Evolutionary conservation across 192 early-diverging fungal species (phyloP).

Genomic region (Umbelopsis isabellina): DNA sequence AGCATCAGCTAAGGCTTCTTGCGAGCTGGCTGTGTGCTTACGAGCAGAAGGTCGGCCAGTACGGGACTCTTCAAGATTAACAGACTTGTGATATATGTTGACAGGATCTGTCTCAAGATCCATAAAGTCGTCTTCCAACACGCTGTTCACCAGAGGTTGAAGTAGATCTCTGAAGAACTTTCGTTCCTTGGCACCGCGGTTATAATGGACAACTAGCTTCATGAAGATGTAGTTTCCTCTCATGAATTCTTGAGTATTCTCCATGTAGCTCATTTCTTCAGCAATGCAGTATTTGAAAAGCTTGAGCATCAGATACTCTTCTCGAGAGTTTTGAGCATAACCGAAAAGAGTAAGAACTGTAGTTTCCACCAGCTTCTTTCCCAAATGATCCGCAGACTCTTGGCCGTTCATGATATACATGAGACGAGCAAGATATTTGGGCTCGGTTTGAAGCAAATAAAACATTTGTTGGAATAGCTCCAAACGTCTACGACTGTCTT

Average conservation of each 20-base stretch:
- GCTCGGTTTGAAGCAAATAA: constrained; percentile 97
- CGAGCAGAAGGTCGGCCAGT: constrained; percentile 83
- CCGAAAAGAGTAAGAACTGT: constrained; percentile 93
- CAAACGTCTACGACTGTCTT: constrained; percentile 75
- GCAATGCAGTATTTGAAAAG: constrained; percentile 88
- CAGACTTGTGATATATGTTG: constrained; percentile 83
- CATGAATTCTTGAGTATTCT: constrained; percentile 88
- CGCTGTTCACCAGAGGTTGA: constrained; percentile 77
- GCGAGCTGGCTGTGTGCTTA: constrained; percentile 74
- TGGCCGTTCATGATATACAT: constrained; percentile 87
- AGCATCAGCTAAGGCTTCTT: constrained; percentile 82
- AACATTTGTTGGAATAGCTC: constrained; percentile 93
- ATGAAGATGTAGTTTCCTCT: constrained; percentile 96
- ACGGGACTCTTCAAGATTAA: constrained; percentile 87
- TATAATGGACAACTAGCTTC: constrained; percentile 94
- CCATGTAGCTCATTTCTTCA: constrained; percentile 86
- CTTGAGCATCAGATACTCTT: constrained; percentile 95
- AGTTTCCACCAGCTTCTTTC: constrained; percentile 85
- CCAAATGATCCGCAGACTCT: constrained; percentile 60
- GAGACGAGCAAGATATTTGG: constrained; percentile 84
- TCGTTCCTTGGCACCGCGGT: constrained; percentile 93
- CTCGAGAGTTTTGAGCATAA: constrained; percentile 95
- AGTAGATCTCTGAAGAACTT: constrained; percentile 87
- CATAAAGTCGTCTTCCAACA: constrained; percentile 76
- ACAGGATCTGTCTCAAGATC: constrained; percentile 93